Evolutionary conservation across 345 rosid genomes (phyloP).

Genomic region (Orychophragmus violaceus): DNA sequence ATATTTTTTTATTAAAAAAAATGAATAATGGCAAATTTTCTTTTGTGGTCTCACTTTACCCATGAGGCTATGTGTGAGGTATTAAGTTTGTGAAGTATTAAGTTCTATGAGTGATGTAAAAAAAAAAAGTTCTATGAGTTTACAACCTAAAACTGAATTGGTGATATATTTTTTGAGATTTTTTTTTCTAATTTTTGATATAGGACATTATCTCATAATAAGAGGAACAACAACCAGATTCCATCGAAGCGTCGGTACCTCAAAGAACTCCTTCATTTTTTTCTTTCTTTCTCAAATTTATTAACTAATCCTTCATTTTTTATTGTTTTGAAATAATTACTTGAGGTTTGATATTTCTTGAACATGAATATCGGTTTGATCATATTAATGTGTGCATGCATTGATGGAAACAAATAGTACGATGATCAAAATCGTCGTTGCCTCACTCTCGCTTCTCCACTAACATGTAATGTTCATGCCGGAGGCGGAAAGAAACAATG

Average conservation of each 20-base stretch:
- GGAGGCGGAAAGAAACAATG: too few relatives aligned
- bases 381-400: background rate
- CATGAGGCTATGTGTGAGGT: conserved; percentile 36
- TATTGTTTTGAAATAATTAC: background rate
- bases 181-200: too few relatives aligned
- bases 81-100: too few relatives aligned
- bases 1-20: too few relatives aligned
- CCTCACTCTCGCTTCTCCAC: too few relatives aligned
- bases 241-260: conserved; percentile 32
- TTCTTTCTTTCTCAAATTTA: background rate
- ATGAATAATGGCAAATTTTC: background rate
- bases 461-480: too few relatives aligned
- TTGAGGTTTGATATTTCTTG: conserved; percentile 8
- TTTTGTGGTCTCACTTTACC: conserved; percentile 27
- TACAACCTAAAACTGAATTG: too few relatives aligned
- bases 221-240: conserved; percentile 26
- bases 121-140: too few relatives aligned
- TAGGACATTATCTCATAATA: too few relatives aligned
- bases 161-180: too few relatives aligned
- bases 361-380: background rate
- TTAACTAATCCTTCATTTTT: background rate
- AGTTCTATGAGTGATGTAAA: too few relatives aligned
- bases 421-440: background rate
- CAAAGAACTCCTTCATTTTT: background rate
- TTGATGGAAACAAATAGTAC: background rate